Percentiles rank a stretch among this genome's conserved stretches.
Evolutionary conservation across 75 land plant genomes (phyloP).

Genomic region (Pseudotsuga menziesii): DNA sequence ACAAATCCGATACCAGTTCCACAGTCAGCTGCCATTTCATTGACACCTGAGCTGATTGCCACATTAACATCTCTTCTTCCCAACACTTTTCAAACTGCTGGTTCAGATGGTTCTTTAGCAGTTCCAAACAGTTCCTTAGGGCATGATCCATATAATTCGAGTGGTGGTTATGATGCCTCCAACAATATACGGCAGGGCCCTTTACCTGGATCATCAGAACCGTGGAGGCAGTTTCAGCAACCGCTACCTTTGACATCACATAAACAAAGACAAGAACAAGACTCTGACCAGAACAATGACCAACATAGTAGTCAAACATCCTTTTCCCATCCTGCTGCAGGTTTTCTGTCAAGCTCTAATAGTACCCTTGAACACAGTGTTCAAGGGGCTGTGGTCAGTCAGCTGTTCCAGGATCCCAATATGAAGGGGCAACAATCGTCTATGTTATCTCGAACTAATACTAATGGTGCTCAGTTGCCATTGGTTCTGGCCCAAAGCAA

Average conservation of each 20-base stretch:
- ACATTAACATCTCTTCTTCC: constrained; percentile 65
- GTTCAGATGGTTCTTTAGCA: constrained; percentile 13
- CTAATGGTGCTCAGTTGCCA: constrained; percentile 6
- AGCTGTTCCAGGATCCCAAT: constrained; percentile 24
- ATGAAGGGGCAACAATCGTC: constrained; percentile 18
- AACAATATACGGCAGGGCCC: constrained; percentile 12
- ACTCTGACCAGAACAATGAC: constrained; percentile 23
- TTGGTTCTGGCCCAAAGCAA: neutral
- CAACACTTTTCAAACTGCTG: constrained; percentile 19
- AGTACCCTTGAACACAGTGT: constrained; percentile 10
- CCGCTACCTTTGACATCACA: neutral
- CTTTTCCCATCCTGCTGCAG: neutral
- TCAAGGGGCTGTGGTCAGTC: constrained; percentile 7
- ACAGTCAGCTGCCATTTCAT: constrained; percentile 22
- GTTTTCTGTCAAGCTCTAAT: constrained; percentile 9
- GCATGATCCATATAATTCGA: constrained; percentile 9
- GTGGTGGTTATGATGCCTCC: constrained; percentile 12
- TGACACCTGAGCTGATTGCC: constrained; percentile 86
- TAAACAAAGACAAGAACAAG: constrained; percentile 7
- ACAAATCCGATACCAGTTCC: constrained; percentile 16
- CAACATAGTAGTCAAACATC: constrained; percentile 21
- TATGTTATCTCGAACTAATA: neutral
- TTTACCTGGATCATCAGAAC: constrained; percentile 11
- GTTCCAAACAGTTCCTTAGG: constrained; percentile 12
- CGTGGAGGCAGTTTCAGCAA: constrained; percentile 20